Conservation (phyloP, 805 yeast genomes). For the Candida ipomoeae region DNA sequence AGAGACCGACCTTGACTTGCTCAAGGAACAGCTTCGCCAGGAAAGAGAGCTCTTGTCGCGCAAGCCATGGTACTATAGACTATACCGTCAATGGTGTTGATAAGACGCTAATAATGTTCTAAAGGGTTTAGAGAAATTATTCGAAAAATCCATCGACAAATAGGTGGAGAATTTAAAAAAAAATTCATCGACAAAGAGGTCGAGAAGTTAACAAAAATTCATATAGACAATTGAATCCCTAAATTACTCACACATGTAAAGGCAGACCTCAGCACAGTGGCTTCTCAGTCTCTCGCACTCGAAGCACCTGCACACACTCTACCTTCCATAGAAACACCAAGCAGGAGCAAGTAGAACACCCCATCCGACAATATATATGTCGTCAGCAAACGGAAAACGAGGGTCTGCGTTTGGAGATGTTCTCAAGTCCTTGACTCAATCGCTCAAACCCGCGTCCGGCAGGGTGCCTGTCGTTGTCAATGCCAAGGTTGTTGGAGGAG, state of each 20-base stretch:
- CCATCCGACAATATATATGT: not conserved
- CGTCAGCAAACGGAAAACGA: constrained; percentile 4
- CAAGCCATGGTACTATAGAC: constrained; percentile 33
- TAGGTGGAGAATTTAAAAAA: not conserved
- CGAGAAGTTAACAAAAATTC: not conserved
- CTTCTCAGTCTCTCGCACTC: not conserved
- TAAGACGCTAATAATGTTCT: not conserved
- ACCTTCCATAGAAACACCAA: not conserved
- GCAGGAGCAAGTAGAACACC: not conserved
- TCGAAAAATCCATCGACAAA: not conserved
- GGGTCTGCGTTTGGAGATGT: constrained; percentile 38
- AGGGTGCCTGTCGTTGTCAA: constrained; percentile 28
- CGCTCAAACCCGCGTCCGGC: constrained; percentile 27
- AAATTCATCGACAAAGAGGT: not conserved
- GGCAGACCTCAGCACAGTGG: no score
- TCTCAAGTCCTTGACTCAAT: constrained; percentile 35
- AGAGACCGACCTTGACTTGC: constrained; percentile 51
- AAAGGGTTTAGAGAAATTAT: no score
- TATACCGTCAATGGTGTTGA: constrained; percentile 36
- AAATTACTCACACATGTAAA: not conserved
- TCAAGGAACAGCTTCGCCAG: constrained; percentile 38
- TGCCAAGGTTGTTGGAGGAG: constrained; percentile 43
- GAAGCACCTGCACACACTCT: not conserved
- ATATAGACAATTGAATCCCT: not conserved
- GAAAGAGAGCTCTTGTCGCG: constrained; percentile 22